Percentiles rank a stretch among this genome's conserved stretches.
phyloP scores from a whole-genome alignment of 805 yeast genomes.

The Debaryomyces prosopidis region DNA sequence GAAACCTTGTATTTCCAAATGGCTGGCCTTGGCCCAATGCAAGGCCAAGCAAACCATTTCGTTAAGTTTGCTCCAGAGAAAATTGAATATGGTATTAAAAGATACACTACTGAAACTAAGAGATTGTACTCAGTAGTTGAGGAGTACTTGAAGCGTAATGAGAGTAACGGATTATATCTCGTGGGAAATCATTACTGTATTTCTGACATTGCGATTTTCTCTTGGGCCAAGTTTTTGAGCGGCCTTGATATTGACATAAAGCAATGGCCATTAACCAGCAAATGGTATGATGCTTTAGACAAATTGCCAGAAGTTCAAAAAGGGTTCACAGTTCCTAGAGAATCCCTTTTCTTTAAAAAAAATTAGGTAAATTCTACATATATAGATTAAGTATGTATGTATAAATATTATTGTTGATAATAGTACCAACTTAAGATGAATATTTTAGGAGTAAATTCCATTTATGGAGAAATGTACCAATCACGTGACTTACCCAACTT shows the following conservation, averaged over 20 bases:
- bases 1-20: slow-evolving; percentile 54
- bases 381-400: too few species aligned
- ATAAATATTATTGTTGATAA: too few species aligned
- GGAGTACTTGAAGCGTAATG: slow-evolving; percentile 46
- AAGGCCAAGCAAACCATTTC: slow-evolving; percentile 61
- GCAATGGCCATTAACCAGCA: slow-evolving; percentile 39
- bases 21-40: slow-evolving; percentile 61
- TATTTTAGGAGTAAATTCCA: too few species aligned
- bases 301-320: slow-evolving; percentile 7
- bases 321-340: slow-evolving; percentile 6
- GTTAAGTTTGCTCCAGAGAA: slow-evolving; percentile 46
- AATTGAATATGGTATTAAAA: slow-evolving; percentile 52
- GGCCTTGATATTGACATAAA: slow-evolving; percentile 29
- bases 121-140: slow-evolving; percentile 58
- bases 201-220: slow-evolving; percentile 55
- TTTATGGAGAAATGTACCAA: too few species aligned
- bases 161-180: slow-evolving; percentile 46
- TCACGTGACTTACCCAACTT: too few species aligned
- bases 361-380: background rate
- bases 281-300: slow-evolving; percentile 37
- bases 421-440: too few species aligned
- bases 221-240: slow-evolving; percentile 39
- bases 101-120: slow-evolving; percentile 52
- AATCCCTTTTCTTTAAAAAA: background rate
- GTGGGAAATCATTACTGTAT: slow-evolving; percentile 60